phyloP scores from a whole-genome alignment of 345 rosid species.

The Eutrema heterophyllum region DNA sequence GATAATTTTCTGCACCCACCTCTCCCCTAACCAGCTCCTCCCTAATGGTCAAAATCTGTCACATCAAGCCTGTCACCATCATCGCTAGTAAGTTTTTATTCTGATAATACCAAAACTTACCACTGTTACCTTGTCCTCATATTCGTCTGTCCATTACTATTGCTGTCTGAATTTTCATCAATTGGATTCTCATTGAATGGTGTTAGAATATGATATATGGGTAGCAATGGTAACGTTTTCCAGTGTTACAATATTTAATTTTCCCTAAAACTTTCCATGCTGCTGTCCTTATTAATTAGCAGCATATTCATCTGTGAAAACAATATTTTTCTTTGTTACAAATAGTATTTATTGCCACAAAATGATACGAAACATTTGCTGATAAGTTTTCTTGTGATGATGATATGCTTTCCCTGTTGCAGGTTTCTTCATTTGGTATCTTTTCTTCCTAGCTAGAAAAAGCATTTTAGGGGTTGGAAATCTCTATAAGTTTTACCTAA shows the following conservation, averaged over 20 bases:
- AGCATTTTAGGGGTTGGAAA: background rate
- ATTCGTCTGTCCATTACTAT: slow-evolving; percentile 14
- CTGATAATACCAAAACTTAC: slow-evolving; percentile 16
- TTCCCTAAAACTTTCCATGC: background rate
- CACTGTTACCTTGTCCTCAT: slow-evolving; percentile 9
- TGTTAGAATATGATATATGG: background rate
- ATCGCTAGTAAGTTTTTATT: slow-evolving; percentile 17
- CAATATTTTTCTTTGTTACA: background rate
- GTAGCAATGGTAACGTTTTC: background rate
- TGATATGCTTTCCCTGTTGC: slow-evolving; percentile 3
- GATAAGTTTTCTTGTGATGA: background rate
- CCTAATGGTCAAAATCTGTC: slow-evolving; percentile 21
- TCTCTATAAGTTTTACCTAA: slow-evolving; percentile 25
- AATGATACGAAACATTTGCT: background rate
- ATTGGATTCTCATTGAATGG: background rate
- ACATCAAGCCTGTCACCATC: slow-evolving; percentile 24
- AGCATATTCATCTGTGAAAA: background rate
- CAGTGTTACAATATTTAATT: background rate
- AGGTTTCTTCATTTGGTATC: slow-evolving; percentile 23
- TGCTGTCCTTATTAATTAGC: background rate
- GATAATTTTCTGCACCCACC: slow-evolving; percentile 33
- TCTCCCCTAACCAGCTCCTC: slow-evolving; percentile 34
- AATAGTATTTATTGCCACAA: background rate
- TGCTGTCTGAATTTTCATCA: slow-evolving; percentile 2
- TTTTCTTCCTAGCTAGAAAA: slow-evolving; percentile 20